phyloP scores from a whole-genome alignment of 2,329 filamentous ascomycete genomes.

The Cladosporium velox region DNA sequence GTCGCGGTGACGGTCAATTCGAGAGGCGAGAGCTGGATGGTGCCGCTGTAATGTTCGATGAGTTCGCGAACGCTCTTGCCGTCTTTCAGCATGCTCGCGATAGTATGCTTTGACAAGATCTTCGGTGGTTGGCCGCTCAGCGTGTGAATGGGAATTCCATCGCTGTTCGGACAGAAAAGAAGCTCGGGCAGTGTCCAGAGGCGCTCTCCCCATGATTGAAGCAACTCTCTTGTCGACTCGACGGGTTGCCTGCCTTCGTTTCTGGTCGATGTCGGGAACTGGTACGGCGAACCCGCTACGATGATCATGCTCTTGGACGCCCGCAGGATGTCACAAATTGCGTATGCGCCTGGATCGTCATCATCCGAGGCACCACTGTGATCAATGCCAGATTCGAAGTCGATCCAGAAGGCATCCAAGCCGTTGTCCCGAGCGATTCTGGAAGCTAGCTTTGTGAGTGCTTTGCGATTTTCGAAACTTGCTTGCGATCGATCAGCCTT shows the following conservation, averaged over 20 bases:
- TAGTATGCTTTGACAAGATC: neutral
- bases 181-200: slow-evolving; percentile 1
- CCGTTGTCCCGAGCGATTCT: neutral
- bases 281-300: neutral
- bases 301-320: neutral
- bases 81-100: neutral
- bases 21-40: neutral
- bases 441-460: neutral
- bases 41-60: slow-evolving; percentile 3
- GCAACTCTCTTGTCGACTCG: neutral
- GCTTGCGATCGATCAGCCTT: neutral
- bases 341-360: neutral
- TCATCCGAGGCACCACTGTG: neutral
- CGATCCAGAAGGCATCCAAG: slow-evolving; percentile 1
- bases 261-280: neutral
- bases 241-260: neutral
- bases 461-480: neutral
- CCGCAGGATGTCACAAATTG: neutral
- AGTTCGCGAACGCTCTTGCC: neutral
- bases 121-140: neutral
- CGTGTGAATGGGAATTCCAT: neutral
- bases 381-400: neutral
- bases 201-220: neutral
- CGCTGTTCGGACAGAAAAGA: neutral
- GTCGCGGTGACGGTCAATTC: slow-evolving; percentile 6